Evolutionary conservation across 129 eudicot genomes (phyloP), one percentile per base, ranked within the genome.

Genomic region (Heracleum sosnowskyi): DNA sequence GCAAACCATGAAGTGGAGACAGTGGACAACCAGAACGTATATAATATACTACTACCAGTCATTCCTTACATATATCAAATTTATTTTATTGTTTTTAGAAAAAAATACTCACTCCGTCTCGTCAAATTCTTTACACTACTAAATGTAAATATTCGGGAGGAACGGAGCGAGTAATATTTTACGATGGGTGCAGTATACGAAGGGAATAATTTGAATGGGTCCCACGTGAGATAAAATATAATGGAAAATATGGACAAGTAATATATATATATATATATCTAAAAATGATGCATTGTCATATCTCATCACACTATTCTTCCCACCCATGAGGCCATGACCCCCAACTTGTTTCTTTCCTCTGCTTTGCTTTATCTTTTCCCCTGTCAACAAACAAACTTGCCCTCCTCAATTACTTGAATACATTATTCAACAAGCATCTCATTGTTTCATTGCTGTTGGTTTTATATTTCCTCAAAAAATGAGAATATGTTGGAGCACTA

Each of bases 241-340:
- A 51, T 18, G 20, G 0, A 3, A 16, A 20, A 18, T 22, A 53
- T 68, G 40, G 33, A 33, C 75, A 71, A 11, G 75, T 53, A n/a
- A n/a, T n/a, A n/a, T n/a, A n/a, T n/a, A n/a, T n/a, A n/a, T n/a
- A n/a, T n/a, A 44, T 34, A 74, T 1, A 45, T 16, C 53, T 75
- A 77, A 70, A 70, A 77, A 69, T 78, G 78, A 81, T 78, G 84
- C 72, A 69, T 69, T 31, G 71, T 66, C 84, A 76, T n/a, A n/a
- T 80, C 72, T 76, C 41, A 73, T 44, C 72, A 68, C 63, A 60
- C 73, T 81, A 64, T 41, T 39, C 69, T 73, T 73, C 70, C 63
- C 78, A 69, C 74, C 74, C 73, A 68, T 68, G 12, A 26, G n/a
- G n/a, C n/a, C n/a, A n/a, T n/a, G n/a, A n/a, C n/a, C n/a, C 63